A percentile compares a stretch with the other conserved stretches of the same genome.
These are phyloP conservation scores for Ceratobasidium papillatum DNA, from an alignment of 1,284 basidiomycete genomes.

Conservation along the genomic window DNA sequence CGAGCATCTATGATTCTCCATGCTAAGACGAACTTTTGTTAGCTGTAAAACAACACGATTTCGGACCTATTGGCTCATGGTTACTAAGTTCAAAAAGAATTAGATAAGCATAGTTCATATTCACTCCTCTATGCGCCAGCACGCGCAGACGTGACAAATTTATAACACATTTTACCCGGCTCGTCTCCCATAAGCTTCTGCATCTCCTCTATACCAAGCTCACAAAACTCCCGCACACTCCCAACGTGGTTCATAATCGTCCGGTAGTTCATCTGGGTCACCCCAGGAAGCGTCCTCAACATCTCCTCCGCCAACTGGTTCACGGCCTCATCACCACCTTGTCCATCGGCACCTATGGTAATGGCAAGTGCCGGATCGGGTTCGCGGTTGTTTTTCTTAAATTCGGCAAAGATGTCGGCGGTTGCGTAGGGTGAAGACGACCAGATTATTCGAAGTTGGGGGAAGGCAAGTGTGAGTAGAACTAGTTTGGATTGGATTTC, in stretches of 20 bases:
- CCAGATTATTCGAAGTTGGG: conserved; percentile 94
- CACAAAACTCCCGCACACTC: conserved; percentile 81
- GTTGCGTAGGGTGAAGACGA: conserved; percentile 94
- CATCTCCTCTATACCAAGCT: conserved; percentile 67
- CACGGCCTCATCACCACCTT: conserved; percentile 69
- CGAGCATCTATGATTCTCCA: too few relatives aligned
- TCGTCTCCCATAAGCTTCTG: conserved; percentile 84
- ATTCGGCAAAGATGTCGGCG: conserved; percentile 90
- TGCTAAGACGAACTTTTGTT: too few relatives aligned
- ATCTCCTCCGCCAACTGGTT: conserved; percentile 81
- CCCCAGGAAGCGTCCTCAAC: conserved; percentile 75
- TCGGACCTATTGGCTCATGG: too few relatives aligned
- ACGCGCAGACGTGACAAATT: conserved; percentile 70
- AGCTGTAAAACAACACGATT: too few relatives aligned
- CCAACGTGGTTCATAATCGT: conserved; percentile 84
- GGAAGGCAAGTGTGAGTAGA: conserved; percentile 88
- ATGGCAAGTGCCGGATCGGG: conserved; percentile 83
- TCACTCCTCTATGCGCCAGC: not conserved
- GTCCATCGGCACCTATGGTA: conserved; percentile 80
- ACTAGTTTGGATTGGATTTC: conserved; percentile 83
- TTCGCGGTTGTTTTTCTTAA: conserved; percentile 85
- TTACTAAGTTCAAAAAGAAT: too few relatives aligned
- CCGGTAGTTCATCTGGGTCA: conserved; percentile 85
- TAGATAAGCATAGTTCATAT: too few relatives aligned
- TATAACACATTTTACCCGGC: conserved; percentile 79